phyloP scores from a whole-genome alignment of 2,329 filamentous ascomycete genomes.

The Aspergillus hiratsukae region DNA sequence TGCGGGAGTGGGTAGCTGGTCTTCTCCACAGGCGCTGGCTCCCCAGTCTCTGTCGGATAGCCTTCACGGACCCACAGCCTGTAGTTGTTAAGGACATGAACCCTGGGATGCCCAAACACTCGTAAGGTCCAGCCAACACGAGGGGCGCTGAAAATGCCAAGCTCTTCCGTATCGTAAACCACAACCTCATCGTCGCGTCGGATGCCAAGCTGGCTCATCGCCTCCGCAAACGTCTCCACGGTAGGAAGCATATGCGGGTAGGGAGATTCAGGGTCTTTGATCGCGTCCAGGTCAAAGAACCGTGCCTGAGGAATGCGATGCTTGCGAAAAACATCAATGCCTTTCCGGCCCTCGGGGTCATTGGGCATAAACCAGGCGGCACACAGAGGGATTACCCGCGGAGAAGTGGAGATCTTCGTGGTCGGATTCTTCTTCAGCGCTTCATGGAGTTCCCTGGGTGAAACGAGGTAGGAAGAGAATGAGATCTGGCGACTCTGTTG shows the following conservation, averaged over 20 bases:
- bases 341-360: slow-evolving; percentile 67
- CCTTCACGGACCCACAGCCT: slow-evolving; percentile 85
- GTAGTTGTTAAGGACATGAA: slow-evolving; percentile 95
- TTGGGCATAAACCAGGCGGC: slow-evolving; percentile 97
- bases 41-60: slow-evolving; percentile 73
- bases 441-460: slow-evolving; percentile 73
- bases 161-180: slow-evolving; percentile 86
- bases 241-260: slow-evolving; percentile 97
- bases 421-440: slow-evolving; percentile 79
- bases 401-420: slow-evolving; percentile 72
- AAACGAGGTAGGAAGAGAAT: slow-evolving; percentile 80
- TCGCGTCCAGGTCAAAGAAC: slow-evolving; percentile 93
- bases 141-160: slow-evolving; percentile 91
- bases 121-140: slow-evolving; percentile 90
- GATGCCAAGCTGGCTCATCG: slow-evolving; percentile 87
- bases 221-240: slow-evolving; percentile 72
- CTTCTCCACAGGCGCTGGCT: slow-evolving; percentile 34
- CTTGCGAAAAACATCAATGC: slow-evolving; percentile 74
- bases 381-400: slow-evolving; percentile 82
- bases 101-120: slow-evolving; percentile 81
- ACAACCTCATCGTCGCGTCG: slow-evolving; percentile 83
- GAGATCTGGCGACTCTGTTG: slow-evolving; percentile 43
- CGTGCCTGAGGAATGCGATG: slow-evolving; percentile 82
- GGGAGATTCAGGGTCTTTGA: slow-evolving; percentile 80
- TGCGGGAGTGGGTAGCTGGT: slow-evolving; percentile 49